Percentiles rank a stretch among this genome's conserved stretches.
Evolutionary conservation across 192 early-diverging fungal genomes (phyloP).

Genomic region (Kickxella alabastrina): DNA sequence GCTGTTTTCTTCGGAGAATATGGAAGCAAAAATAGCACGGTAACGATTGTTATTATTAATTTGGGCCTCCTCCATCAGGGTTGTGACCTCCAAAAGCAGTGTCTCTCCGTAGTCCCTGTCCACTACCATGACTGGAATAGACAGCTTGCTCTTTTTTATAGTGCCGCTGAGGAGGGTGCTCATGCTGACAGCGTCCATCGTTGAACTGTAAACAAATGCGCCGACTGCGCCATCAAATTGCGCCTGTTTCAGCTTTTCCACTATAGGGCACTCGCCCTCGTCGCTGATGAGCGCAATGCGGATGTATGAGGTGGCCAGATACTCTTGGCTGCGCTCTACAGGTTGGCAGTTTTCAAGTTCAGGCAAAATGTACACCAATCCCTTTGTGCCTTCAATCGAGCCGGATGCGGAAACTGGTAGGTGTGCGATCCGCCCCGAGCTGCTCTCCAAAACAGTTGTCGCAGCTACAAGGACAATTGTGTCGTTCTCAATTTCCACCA

Average conservation of each 20-base stretch:
- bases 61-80: slow-evolving; percentile 20
- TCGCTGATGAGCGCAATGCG: slow-evolving; percentile 39
- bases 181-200: slow-evolving; percentile 18
- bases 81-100: slow-evolving; percentile 24
- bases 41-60: slow-evolving; percentile 10
- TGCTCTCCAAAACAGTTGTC: slow-evolving; percentile 37
- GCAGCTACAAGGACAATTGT: slow-evolving; percentile 31
- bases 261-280: slow-evolving; percentile 30
- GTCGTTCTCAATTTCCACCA: slow-evolving; percentile 46
- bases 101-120: slow-evolving; percentile 44
- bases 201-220: slow-evolving; percentile 39
- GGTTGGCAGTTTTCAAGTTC: slow-evolving; percentile 28
- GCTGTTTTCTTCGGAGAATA: slow-evolving; percentile 26
- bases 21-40: slow-evolving; percentile 47
- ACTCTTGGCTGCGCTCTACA: slow-evolving; percentile 20
- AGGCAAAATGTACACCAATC: slow-evolving; percentile 35
- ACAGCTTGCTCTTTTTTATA: slow-evolving; percentile 13
- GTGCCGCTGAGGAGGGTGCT: slow-evolving; percentile 10
- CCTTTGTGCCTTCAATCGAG: slow-evolving; percentile 30
- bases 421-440: slow-evolving; percentile 16
- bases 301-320: slow-evolving; percentile 34
- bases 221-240: slow-evolving; percentile 48
- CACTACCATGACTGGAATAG: slow-evolving; percentile 31
- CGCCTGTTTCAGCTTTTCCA: slow-evolving; percentile 35
- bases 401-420: slow-evolving; percentile 29